Evolutionary conservation across 805 yeast species (phyloP).

Genomic region (Yamadazyma phyllophila): DNA sequence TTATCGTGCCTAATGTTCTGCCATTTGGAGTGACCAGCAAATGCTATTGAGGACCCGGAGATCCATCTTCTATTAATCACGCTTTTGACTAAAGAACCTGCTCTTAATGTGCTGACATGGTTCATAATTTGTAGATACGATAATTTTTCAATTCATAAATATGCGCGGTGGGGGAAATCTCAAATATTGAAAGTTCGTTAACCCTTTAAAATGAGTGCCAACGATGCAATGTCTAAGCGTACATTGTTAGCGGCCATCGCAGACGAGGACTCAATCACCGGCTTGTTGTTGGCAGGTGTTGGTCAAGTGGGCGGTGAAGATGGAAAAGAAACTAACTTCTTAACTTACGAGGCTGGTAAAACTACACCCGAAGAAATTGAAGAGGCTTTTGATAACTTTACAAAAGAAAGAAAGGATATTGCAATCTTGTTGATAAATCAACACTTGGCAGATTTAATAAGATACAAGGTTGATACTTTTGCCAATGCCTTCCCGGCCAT

Average conservation of each 20-base stretch:
- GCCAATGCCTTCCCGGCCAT: constrained; percentile 94
- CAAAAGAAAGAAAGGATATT: constrained; percentile 75
- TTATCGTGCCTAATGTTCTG: constrained; percentile 91
- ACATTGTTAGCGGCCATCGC: constrained; percentile 90
- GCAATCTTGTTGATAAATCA: constrained; percentile 93
- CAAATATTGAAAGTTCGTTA: not conserved
- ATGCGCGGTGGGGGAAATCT: not conserved
- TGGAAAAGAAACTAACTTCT: constrained; percentile 75
- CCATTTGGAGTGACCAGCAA: constrained; percentile 95
- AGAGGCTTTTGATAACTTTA: constrained; percentile 70
- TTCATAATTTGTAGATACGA: not conserved
- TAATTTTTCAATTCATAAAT: not conserved
- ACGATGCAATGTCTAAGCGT: constrained; percentile 60
- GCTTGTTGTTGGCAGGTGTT: constrained; percentile 89
- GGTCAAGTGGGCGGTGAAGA: constrained; percentile 76
- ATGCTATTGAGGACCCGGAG: constrained; percentile 6
- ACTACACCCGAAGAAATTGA: constrained; percentile 76
- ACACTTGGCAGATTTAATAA: constrained; percentile 87
- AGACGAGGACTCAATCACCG: constrained; percentile 97
- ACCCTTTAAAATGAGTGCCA: constrained; percentile 23
- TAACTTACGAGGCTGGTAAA: constrained; percentile 70
- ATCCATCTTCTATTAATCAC: not conserved
- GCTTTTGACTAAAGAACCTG: not conserved
- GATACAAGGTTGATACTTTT: constrained; percentile 77
- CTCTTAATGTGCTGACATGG: not conserved